A percentile compares a stretch with the other conserved stretches of the same genome.
Conservation (phyloP, 2,329 filamentous ascomycete genomes). For the Zopfia rhizophila region DNA sequence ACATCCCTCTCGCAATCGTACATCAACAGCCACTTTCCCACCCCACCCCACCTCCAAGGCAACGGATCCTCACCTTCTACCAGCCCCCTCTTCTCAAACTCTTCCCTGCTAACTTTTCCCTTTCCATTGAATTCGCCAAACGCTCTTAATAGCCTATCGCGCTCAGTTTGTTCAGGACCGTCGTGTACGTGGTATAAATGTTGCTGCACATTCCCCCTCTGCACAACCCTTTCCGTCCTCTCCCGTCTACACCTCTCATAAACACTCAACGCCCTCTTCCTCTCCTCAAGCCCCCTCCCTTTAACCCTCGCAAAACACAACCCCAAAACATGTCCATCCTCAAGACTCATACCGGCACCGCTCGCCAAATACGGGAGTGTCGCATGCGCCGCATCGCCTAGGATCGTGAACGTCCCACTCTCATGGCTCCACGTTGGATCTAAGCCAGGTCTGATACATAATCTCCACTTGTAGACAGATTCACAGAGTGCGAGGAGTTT, state of each 20-base stretch:
- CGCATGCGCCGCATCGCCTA: conserved; percentile 73
- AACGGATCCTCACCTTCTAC: conserved; percentile 43
- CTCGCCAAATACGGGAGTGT: conserved; percentile 71
- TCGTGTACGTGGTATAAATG: conserved; percentile 71
- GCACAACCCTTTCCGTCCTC: conserved; percentile 69
- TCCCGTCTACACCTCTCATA: conserved; percentile 69
- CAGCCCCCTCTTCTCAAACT: conserved; percentile 33
- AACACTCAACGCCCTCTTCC: conserved; percentile 52
- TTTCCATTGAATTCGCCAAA: conserved; percentile 44
- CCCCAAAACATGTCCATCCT: conserved; percentile 68
- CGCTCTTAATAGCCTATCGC: conserved; percentile 54
- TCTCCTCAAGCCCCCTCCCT: conserved; percentile 48
- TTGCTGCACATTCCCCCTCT: conserved; percentile 69
- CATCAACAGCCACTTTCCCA: conserved; percentile 48
- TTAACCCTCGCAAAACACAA: conserved; percentile 63
- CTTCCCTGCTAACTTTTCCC: conserved; percentile 28
- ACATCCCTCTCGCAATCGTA: conserved; percentile 49
- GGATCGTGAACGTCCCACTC: conserved; percentile 66
- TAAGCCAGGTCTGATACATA: conserved; percentile 66
- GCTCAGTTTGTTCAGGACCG: conserved; percentile 64
- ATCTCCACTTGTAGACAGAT: conserved; percentile 69
- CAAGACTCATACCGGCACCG: conserved; percentile 69
- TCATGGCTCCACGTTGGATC: conserved; percentile 66
- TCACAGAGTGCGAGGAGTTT: conserved; percentile 68
- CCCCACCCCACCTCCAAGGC: conserved; percentile 50